Percentiles rank a stretch among this genome's conserved stretches.
Evolutionary conservation across 1,284 basidiomycete genomes (phyloP).

Genomic region (Golubevia sp.): DNA sequence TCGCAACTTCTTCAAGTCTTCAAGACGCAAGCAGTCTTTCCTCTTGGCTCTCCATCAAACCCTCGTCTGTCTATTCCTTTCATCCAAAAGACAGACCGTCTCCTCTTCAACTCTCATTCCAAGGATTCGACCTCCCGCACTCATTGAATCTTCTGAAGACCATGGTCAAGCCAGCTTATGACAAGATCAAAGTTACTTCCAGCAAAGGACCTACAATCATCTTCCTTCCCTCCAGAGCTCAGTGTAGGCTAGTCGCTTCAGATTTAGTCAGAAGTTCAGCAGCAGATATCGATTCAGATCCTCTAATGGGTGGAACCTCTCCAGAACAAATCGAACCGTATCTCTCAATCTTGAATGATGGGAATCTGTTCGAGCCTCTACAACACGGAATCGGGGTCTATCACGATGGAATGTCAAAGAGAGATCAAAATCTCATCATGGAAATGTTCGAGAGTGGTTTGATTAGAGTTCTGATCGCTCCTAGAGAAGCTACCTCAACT

Average conservation of each 20-base stretch:
- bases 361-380: constrained; percentile 73
- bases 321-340: constrained; percentile 71
- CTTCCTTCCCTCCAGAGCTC: constrained; percentile 86
- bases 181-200: constrained; percentile 64
- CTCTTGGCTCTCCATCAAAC: constrained; percentile 78
- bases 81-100: constrained; percentile 81
- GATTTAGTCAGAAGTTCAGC: constrained; percentile 88
- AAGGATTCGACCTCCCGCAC: constrained; percentile 84
- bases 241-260: constrained; percentile 76
- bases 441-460: constrained; percentile 81
- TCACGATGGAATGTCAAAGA: constrained; percentile 73
- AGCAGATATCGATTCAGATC: constrained; percentile 71
- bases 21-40: constrained; percentile 80
- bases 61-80: constrained; percentile 76
- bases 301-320: constrained; percentile 70
- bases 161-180: constrained; percentile 88
- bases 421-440: constrained; percentile 78
- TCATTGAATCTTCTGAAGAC: constrained; percentile 85
- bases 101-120: constrained; percentile 72
- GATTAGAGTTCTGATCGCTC: constrained; percentile 79
- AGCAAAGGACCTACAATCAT: constrained; percentile 71
- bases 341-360: constrained; percentile 71
- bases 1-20: constrained; percentile 80
- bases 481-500: constrained; percentile 83
- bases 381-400: constrained; percentile 89